phyloP scores from a whole-genome alignment of 1,284 basidiomycete genomes.

The Ustilago tritici region DNA sequence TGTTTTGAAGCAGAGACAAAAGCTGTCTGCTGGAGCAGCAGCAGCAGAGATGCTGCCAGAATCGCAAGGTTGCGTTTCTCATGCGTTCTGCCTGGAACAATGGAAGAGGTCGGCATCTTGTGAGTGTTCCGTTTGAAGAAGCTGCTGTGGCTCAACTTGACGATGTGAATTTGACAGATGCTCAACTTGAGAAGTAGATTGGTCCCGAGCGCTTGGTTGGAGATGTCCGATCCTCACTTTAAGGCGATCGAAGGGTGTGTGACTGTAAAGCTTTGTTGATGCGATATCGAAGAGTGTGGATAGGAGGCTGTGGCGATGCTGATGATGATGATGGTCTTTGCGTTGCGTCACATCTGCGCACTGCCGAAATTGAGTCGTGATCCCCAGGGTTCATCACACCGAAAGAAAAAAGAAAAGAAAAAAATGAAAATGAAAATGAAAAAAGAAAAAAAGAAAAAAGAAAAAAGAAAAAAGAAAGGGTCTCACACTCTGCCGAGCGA shows the following conservation, averaged over 20 bases:
- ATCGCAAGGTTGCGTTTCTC: slow-evolving; percentile 6
- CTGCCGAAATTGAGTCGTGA: slow-evolving; percentile 3
- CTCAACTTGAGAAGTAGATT: not conserved
- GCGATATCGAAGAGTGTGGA: not conserved
- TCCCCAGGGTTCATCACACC: slow-evolving; percentile 11
- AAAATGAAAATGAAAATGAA: too few species aligned
- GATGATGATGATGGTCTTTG: slow-evolving; percentile 4
- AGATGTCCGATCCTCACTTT: too few species aligned
- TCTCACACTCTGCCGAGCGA: slow-evolving; percentile 5
- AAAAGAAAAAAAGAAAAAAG: too few species aligned
- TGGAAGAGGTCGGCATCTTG: slow-evolving; percentile 15
- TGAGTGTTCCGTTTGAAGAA: slow-evolving; percentile 7
- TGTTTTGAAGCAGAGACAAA: slow-evolving; percentile 28
- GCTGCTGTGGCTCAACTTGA: not conserved
- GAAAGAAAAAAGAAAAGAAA: too few species aligned
- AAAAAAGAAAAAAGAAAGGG: not conserved
- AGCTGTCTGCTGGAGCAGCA: slow-evolving; percentile 14
- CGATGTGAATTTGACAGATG: not conserved
- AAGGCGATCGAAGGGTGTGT: not conserved
- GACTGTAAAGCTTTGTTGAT: not conserved
- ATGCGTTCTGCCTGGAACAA: slow-evolving; percentile 8
- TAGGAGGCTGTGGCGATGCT: not conserved
- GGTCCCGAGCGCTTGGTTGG: not conserved
- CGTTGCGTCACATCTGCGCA: slow-evolving; percentile 1
- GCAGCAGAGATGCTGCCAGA: slow-evolving; percentile 20